phyloP scores from a whole-genome alignment of 768 basidiomycete genomes.

The Porphyrellus cyaneotinctus region DNA sequence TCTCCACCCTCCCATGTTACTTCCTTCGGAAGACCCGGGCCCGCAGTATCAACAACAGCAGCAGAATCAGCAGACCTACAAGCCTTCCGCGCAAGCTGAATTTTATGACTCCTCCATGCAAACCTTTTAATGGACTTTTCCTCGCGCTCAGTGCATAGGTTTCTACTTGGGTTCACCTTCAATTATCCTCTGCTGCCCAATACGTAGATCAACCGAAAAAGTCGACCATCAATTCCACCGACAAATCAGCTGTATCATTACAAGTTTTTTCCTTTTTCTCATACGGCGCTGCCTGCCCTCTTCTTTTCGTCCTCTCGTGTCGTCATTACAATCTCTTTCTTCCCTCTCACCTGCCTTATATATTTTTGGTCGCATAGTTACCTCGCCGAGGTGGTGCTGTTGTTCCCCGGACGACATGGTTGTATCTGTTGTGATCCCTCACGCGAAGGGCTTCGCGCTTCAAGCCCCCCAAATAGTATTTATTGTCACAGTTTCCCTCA shows the following conservation, averaged over 20 bases:
- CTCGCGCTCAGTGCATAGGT: not conserved
- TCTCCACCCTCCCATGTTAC: conserved; percentile 54
- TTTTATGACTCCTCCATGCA: conserved; percentile 37
- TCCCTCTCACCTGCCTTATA: conserved; percentile 26
- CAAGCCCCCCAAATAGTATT: conserved; percentile 40
- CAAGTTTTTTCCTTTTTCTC: conserved; percentile 5
- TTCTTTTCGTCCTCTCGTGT: not conserved
- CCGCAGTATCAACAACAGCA: conserved; percentile 22
- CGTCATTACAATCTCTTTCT: not conserved
- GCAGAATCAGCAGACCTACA: conserved; percentile 18
- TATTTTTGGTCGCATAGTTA: conserved; percentile 29
- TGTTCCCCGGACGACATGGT: conserved; percentile 13
- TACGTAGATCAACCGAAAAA: conserved; percentile 22
- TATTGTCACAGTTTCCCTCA: conserved; percentile 8
- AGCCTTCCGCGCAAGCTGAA: conserved; percentile 20
- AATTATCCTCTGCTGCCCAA: not conserved
- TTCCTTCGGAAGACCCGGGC: conserved; percentile 36
- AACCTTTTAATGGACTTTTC: conserved; percentile 23
- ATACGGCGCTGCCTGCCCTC: conserved; percentile 1
- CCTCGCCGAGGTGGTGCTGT: conserved; percentile 5
- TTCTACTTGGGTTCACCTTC: conserved; percentile 4
- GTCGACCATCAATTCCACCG: not conserved
- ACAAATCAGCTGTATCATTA: conserved; percentile 18
- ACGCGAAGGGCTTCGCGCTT: conserved; percentile 51
- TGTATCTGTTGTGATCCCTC: conserved; percentile 26